These are phyloP conservation scores for Prorocentrum cordatum DNA, from an alignment of 169 alveolate species.

Conservation along the genomic window DNA sequence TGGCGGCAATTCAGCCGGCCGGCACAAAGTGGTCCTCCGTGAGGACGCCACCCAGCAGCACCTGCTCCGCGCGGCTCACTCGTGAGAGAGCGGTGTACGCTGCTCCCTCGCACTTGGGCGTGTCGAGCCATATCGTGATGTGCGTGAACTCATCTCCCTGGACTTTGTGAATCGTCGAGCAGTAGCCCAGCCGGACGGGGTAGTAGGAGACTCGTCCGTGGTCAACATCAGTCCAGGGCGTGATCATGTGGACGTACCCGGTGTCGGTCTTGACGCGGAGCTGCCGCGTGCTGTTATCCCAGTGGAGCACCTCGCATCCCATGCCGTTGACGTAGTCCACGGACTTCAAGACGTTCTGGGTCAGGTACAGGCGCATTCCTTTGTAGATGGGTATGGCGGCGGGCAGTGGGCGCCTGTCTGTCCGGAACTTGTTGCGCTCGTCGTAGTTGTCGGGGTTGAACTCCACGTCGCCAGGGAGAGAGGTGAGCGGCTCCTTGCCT, in stretches of 20 bases:
- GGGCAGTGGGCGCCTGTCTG: neutral
- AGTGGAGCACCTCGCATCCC: neutral
- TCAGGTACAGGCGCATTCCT: neutral
- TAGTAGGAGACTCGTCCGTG: neutral
- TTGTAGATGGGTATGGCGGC: neutral
- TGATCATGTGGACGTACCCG: neutral
- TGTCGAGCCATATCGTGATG: neutral
- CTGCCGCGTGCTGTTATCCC: neutral
- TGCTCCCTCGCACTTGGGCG: neutral
- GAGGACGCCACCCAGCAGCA: neutral
- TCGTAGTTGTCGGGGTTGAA: neutral
- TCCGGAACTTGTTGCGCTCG: neutral
- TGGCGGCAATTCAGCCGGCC: too few relatives aligned
- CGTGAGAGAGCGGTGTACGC: neutral
- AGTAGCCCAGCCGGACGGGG: neutral
- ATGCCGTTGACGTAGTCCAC: constrained; percentile 2
- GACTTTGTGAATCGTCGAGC: neutral
- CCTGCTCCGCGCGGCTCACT: neutral
- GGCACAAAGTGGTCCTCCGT: neutral
- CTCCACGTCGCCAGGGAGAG: neutral
- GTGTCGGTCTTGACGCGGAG: neutral
- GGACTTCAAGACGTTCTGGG: neutral
- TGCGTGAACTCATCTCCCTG: neutral
- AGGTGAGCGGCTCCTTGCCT: neutral
- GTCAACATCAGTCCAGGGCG: neutral